Base-by-base conservation (phyloP, 140 eudicot genomes). In the Cichorium intybus region DNA sequence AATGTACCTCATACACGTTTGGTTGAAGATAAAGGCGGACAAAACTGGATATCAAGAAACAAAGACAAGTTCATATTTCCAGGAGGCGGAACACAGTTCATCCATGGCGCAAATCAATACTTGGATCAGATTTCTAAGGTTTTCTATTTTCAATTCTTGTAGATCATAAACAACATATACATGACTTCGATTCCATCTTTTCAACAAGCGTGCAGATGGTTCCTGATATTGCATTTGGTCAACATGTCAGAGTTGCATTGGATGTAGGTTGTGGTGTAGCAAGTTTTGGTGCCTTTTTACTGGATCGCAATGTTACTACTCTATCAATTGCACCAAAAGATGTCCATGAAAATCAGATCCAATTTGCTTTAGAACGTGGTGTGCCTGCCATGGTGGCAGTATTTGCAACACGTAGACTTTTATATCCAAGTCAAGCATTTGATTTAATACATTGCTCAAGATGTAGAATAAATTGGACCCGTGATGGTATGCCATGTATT, bases 381-480 rank as follows among this genome's bases (percentile, higher is more conserved):
- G 82, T 87, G 55, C 93, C 96, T 37, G 93, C 96, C 39, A 87
- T 87, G 93, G 62, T 87, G 39, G 88, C 84, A 24, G 82, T 79
- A 35, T 84, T 87, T 56, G 84, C 84, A 59, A 79, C 86, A 20
- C 80, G 28, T 15, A 84, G 93, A 22, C 72, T 87, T 33, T 43
- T 76, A 62, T 87, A 81, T 72, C 87, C 96, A 37, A 84, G 92
- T 48, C 93, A 84, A 74, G 86, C 92, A 24, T 87, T 87, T 71
- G 96, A 87, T 67, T 65, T 87, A 68, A 55, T 84, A 35, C 96
- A 81, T 71, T 87, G 96, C 66, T 84, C 92, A 46, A 84, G 85
- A 56, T 84, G 93, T 60, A 77, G 88, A 60, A 61, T 84, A 18
- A 79, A 84, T 60, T 87, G 96, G 96, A 82, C 85, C 50, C 82